Conservation (phyloP, 2,329 filamentous ascomycete genomes). For the Diaporthe vaccinii region DNA sequence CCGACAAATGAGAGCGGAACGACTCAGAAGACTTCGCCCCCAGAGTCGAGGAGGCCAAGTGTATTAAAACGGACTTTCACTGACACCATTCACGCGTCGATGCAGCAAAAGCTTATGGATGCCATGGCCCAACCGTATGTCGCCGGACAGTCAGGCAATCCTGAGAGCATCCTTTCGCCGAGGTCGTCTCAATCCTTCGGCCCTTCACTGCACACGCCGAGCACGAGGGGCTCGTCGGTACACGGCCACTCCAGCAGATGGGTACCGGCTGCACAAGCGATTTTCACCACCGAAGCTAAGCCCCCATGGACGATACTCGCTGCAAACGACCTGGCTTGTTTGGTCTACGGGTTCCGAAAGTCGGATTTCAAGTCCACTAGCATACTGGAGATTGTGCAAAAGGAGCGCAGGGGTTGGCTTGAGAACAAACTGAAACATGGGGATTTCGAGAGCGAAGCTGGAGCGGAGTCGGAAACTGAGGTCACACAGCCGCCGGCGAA, state of each 20-base stretch:
- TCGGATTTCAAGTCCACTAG: conserved; percentile 95
- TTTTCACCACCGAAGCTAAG: conserved; percentile 94
- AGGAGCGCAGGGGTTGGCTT: conserved; percentile 90
- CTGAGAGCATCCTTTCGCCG: conserved; percentile 59
- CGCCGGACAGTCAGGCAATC: conserved; percentile 57
- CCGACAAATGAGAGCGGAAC: conserved; percentile 69
- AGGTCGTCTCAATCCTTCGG: conserved; percentile 56
- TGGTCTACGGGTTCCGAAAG: conserved; percentile 99
- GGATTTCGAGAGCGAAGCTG: conserved; percentile 61
- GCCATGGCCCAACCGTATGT: conserved; percentile 86
- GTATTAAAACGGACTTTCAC: conserved; percentile 88
- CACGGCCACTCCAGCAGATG: conserved; percentile 93
- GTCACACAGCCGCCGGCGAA: conserved; percentile 49
- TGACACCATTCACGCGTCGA: conserved; percentile 79
- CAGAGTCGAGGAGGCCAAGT: conserved; percentile 71
- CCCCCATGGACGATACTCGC: conserved; percentile 96
- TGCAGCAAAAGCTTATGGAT: conserved; percentile 89
- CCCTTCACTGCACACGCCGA: conserved; percentile 58
- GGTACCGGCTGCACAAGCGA: conserved; percentile 92
- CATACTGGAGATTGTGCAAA: conserved; percentile 93
- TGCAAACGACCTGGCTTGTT: conserved; percentile 94
- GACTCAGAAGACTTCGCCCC: conserved; percentile 66
- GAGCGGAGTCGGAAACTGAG: conserved; percentile 54
- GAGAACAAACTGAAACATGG: conserved; percentile 84
- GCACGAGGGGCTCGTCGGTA: conserved; percentile 69